These are phyloP conservation scores for Scedosporium aurantiacum DNA, from an alignment of 2,329 filamentous ascomycete species.

Conservation along the genomic window DNA sequence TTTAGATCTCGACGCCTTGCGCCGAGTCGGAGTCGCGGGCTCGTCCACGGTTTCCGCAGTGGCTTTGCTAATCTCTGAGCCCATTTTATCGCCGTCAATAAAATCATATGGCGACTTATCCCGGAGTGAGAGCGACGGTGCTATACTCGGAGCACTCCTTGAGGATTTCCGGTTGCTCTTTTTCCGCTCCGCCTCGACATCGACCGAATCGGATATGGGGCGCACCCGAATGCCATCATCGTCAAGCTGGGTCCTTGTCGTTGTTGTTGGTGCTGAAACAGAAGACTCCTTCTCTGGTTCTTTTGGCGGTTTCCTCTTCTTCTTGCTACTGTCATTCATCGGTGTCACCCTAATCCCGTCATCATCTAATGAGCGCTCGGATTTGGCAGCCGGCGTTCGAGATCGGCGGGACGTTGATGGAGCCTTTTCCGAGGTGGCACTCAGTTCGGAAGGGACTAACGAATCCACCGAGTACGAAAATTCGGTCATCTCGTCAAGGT, in stretches of 20 bases:
- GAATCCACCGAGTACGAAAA: background rate
- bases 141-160: background rate
- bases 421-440: background rate
- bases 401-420: conserved; percentile 11
- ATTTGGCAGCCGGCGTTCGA: conserved; percentile 13
- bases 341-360: conserved; percentile 26
- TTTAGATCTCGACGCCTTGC: background rate
- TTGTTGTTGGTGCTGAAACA: conserved; percentile 1
- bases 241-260: conserved; percentile 4
- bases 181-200: background rate
- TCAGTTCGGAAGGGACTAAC: background rate
- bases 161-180: conserved; percentile 1
- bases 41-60: background rate
- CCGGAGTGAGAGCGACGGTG: background rate
- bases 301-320: background rate
- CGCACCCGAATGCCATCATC: conserved; percentile 34
- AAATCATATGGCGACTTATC: conserved; percentile 6
- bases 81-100: background rate
- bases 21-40: conserved; percentile 9
- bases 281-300: background rate
- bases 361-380: conserved; percentile 11
- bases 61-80: background rate
- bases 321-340: conserved; percentile 9
- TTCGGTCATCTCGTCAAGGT: background rate
- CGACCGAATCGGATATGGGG: conserved; percentile 18